Evolutionary conservation across 345 rosid genomes (phyloP), one percentile per base, ranked within the genome.

Genomic region (Gossypium herbaceum): DNA sequence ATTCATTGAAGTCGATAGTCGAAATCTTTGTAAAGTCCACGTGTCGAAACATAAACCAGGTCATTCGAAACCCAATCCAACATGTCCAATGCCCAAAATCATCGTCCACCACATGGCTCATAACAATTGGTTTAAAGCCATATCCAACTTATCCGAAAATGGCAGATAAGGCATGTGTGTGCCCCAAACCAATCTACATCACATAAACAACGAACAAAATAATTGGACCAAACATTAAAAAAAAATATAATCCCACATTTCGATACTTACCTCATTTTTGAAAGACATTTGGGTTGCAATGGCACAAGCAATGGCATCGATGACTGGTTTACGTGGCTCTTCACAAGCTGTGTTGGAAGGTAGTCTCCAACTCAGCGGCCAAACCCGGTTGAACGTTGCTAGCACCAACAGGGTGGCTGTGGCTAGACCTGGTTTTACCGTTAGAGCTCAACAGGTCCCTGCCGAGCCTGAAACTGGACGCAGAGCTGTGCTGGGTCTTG

Each of bases 301-400:
- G 94, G 90, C 92, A 67, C 88, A 87, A 13, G 82, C 90, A 66
- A 82, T 92, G 90, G 92, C 97, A 71, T 92, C 95, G 3, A 84
- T 90, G 92, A 83, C 88, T 60, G 87, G 97, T 75, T 75, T 92
- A 68, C 88, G 85, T 79, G 92, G 90, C 79, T 77, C 89, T 45
- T 88, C 96, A 44, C 90, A 85, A 48, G 91, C 90, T 8, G 88
- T 87, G 20, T 85, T 86, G 7, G 98, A 91, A 77, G 90, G 94
- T 20, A 90, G 88, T 83, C 82, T 84, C 73, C 92, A 84, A 78
- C 80, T 84, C 60, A 77, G 87, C 44, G 89, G 92, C 71, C 85
- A 92, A 2, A 85, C 50, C 69, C 85, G 89, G 48, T 78, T 90
- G 77, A 80, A 72, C 73, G 19, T 75, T 6, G 54, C 71, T 13